Evolutionary conservation across 352 stramenopile genomes (phyloP).

Genomic region (Hyaloperonospora arabidopsidis): DNA sequence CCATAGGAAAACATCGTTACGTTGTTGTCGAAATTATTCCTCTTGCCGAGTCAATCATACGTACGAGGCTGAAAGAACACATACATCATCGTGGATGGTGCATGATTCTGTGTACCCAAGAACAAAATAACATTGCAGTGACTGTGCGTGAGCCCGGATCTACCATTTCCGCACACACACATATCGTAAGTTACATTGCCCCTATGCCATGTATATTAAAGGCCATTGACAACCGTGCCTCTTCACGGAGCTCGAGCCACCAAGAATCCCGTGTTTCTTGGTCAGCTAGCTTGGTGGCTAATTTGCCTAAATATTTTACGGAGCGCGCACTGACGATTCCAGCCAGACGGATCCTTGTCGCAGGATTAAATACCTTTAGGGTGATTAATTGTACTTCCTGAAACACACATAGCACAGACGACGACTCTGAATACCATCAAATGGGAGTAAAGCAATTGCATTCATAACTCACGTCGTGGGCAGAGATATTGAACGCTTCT

Average conservation of each 20-base stretch:
- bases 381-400: slow-evolving; percentile 94
- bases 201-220: not conserved
- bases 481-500: slow-evolving; percentile 66
- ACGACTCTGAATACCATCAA: not conserved
- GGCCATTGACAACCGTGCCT: slow-evolving; percentile 43
- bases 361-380: slow-evolving; percentile 87
- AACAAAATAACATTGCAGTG: slow-evolving; percentile 93
- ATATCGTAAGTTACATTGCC: not conserved
- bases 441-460: not conserved
- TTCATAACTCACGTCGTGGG: slow-evolving; percentile 49
- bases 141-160: slow-evolving; percentile 93
- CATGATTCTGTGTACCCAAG: slow-evolving; percentile 95
- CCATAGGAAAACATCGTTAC: not conserved
- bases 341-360: slow-evolving; percentile 64
- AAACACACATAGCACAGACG: not conserved
- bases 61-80: slow-evolving; percentile 93
- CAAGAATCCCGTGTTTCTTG: slow-evolving; percentile 96
- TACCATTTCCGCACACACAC: slow-evolving; percentile 12
- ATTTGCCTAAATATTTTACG: slow-evolving; percentile 86
- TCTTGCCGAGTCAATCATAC: no score
- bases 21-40: no score
- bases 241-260: slow-evolving; percentile 95
- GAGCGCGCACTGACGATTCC: slow-evolving; percentile 81
- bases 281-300: slow-evolving; percentile 93
- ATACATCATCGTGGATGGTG: slow-evolving; percentile 95